phyloP scores from a whole-genome alignment of 495 filamentous ascomycete species.

The Aspergillus leporis region DNA sequence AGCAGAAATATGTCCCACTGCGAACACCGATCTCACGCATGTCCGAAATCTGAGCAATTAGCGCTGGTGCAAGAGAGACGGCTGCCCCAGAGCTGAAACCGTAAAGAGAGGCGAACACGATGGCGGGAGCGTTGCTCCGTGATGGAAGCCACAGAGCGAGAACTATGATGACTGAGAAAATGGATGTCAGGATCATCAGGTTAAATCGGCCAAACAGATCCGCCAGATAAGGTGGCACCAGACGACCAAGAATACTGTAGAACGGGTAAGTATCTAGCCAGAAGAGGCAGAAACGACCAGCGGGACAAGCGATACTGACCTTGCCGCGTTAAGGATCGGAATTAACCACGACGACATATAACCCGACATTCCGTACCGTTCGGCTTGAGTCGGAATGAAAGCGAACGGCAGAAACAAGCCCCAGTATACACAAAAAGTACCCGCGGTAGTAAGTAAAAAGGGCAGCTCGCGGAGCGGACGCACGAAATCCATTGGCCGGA shows the following conservation, averaged over 20 bases:
- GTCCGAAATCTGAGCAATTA: constrained; percentile 71
- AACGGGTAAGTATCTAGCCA: background rate
- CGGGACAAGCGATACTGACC: constrained; percentile 15
- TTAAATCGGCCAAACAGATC: constrained; percentile 77
- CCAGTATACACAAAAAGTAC: constrained; percentile 28
- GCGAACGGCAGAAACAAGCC: constrained; percentile 39
- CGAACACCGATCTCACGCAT: constrained; percentile 72
- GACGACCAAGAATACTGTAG: constrained; percentile 66
- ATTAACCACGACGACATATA: constrained; percentile 31
- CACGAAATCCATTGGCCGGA: constrained; percentile 27
- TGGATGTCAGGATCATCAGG: constrained; percentile 63
- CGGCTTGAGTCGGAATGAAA: constrained; percentile 27
- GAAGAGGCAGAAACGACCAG: constrained; percentile 23
- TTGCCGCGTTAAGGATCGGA: constrained; percentile 33
- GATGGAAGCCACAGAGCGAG: constrained; percentile 71
- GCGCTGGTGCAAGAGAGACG: constrained; percentile 58
- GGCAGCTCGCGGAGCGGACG: constrained; percentile 54
- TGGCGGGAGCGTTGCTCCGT: constrained; percentile 57
- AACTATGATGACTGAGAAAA: constrained; percentile 60
- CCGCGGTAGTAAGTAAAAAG: constrained; percentile 51
- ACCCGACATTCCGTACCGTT: constrained; percentile 27
- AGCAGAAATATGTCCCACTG: constrained; percentile 66
- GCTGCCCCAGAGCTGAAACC: constrained; percentile 75
- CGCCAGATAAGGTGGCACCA: constrained; percentile 68
- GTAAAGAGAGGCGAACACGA: constrained; percentile 66